Conservation (phyloP, 192 early-diverging fungal species). For the Allomyces macrogynus region DNA sequence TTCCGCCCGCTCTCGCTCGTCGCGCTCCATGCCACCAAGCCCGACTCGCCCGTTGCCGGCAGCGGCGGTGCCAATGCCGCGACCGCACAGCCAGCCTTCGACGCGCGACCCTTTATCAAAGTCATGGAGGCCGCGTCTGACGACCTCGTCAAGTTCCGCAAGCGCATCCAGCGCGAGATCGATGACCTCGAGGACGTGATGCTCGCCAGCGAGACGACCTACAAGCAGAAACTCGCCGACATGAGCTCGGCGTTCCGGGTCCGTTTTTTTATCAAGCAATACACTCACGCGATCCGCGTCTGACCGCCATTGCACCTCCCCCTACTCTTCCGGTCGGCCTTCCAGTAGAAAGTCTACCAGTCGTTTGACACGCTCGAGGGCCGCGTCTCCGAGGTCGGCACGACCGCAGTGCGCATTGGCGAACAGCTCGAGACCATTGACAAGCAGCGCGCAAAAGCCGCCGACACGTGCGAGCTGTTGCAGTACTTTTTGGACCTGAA, state of each 20-base stretch:
- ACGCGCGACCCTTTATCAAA: slow-evolving; percentile 79
- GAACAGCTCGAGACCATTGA: slow-evolving; percentile 95
- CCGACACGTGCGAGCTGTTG: slow-evolving; percentile 74
- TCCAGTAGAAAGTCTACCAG: slow-evolving; percentile 52
- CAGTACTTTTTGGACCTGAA: slow-evolving; percentile 87
- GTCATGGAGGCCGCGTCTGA: slow-evolving; percentile 72
- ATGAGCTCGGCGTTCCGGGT: slow-evolving; percentile 48
- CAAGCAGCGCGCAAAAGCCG: slow-evolving; percentile 68
- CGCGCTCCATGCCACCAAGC: background rate
- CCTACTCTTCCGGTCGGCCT: background rate
- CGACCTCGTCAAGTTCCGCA: slow-evolving; percentile 54
- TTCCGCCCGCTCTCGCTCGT: background rate
- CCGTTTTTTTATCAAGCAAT: too few species aligned
- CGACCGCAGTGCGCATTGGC: slow-evolving; percentile 88
- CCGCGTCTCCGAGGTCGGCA: slow-evolving; percentile 77
- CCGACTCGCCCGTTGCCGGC: background rate
- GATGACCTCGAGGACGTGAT: slow-evolving; percentile 63
- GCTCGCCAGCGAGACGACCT: slow-evolving; percentile 45
- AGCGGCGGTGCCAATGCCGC: slow-evolving; percentile 7
- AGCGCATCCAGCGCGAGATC: slow-evolving; percentile 60
- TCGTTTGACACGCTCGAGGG: slow-evolving; percentile 75
- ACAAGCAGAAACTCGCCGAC: slow-evolving; percentile 58
- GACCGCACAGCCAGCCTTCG: slow-evolving; percentile 26
- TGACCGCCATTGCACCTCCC: slow-evolving; percentile 1
- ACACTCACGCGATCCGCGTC: background rate